Percentiles rank a stretch among this genome's conserved stretches.
Conservation (phyloP, 345 rosid genomes). For the Orychophragmus violaceus region DNA sequence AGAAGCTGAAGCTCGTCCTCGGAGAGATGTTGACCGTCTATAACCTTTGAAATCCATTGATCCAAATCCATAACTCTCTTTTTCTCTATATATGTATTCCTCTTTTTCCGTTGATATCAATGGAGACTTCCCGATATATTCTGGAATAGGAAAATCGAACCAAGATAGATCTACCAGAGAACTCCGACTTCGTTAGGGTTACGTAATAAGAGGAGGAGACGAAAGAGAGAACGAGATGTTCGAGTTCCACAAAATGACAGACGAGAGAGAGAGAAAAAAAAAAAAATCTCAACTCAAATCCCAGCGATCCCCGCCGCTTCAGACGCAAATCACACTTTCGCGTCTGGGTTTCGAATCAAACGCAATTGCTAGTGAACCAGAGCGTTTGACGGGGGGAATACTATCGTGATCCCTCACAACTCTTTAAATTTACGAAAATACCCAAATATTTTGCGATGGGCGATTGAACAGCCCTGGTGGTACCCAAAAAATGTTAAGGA, state of each 20-base stretch:
- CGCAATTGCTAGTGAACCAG: too few species aligned
- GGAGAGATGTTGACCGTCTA: slow-evolving; percentile 90
- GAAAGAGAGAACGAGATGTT: slow-evolving; percentile 12
- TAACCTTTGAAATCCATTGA: slow-evolving; percentile 93
- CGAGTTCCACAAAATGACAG: too few species aligned
- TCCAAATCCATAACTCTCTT: slow-evolving; percentile 86
- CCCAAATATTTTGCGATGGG: too few species aligned
- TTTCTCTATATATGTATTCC: slow-evolving; percentile 4
- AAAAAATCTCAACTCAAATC: too few species aligned
- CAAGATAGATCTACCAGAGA: slow-evolving; percentile 21
- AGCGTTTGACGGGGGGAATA: too few species aligned
- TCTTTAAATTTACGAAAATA: too few species aligned
- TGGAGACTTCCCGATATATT: too few species aligned
- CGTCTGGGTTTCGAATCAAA: slow-evolving; percentile 3
- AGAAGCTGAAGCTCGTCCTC: slow-evolving; percentile 98
- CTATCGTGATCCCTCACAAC: too few species aligned
- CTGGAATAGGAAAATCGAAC: neutral
- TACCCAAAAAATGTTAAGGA: too few species aligned
- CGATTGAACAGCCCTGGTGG: too few species aligned
- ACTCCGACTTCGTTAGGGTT: slow-evolving; percentile 27
- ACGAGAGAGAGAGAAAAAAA: too few species aligned
- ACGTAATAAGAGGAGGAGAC: slow-evolving; percentile 10
- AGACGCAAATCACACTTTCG: slow-evolving; percentile 13
- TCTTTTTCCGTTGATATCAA: slow-evolving; percentile 7
- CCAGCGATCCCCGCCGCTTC: slow-evolving; percentile 24